Base-by-base conservation (phyloP, 2,329 filamentous ascomycete species). In the Penicillium sp. region DNA sequence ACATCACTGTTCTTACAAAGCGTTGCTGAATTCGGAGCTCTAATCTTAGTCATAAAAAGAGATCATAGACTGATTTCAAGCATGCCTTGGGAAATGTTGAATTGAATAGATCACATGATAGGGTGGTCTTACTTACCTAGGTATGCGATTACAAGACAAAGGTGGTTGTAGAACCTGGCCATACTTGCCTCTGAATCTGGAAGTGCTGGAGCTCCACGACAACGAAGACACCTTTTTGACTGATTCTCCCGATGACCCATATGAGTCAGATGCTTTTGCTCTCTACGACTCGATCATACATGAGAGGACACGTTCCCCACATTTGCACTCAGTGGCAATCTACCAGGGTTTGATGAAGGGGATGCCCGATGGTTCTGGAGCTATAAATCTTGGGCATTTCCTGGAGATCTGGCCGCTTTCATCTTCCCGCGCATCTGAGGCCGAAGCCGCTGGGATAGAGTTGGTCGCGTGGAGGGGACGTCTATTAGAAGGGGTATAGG, bases 131-230 rank as follows among this genome's bases (percentile, higher is more conserved):
- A n/a, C n/a, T n/a, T n/a, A n/a, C n/a, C n/a, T n/a, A n/a, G n/a
- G n/a, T n/a, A n/a, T n/a, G n/a, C n/a, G n/a, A n/a, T n/a, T n/a
- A n/a, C n/a, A n/a, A n/a, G n/a, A n/a, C n/a, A n/a, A n/a, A n/a
- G n/a, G n/a, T n/a, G n/a, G n/a, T n/a, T n/a, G n/a, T n/a, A n/a
- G n/a, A n/a, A n/a, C 18, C 18, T 20, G 18, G 18, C 18, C 2
- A 2, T 2, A 4, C 18, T 20, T 53, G 14, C 48, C 50, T 39
- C 44, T 1, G 10, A 44, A 22, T 27, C 39, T 53, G 23, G 48
- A 49, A 24, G 40, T 35, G 6, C 31, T 53, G 13, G 48, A 53
- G 44, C 22, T 53, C 9, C 51, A 32, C 6, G 49, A 53, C 14
- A 45, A 53, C 27, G 39, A 53, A n/a, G 36, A 1, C 14, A 1